Evolutionary conservation across 108 stramenopile genomes (phyloP), one percentile per base, ranked within the genome.

Genomic region (Fistulifera pelliculosa): DNA sequence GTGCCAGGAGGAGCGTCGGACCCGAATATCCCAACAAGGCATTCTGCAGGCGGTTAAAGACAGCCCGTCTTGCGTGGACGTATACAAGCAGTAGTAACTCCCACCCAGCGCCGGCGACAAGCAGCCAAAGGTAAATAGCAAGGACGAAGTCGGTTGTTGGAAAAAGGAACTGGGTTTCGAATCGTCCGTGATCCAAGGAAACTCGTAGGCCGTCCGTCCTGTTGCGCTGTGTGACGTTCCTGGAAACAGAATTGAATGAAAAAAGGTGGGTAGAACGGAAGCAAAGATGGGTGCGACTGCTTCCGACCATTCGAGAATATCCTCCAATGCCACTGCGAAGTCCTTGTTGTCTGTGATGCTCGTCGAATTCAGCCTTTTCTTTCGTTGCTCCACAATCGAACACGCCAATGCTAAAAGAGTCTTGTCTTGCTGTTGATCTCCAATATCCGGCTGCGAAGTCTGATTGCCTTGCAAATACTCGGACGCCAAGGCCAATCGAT

Each of bases 31-130:
- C 89, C 47, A 87, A 48, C 17, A 91, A 49, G 12, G 75, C 65
- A 60, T 82, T 75, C 68, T 75, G 74, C 22, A 91, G 52, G 26
- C 85, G 61, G 68, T 86, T 85, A 62, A 84, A 91, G 85, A 85
- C 21, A 87, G 54, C 10, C 89, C 89, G 63, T 91, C 85, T 0
- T 74, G 67, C 15, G 76, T 75, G 7, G 85, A 85, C 5, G 89
- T 83, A 56, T 85, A 91, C 49, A 91, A 52, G 10, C 83, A 73
- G 69, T 80, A 74, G 60, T 72, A 91, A 66, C 56, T 49, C 15
- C 81, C 81, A 28, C 74, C 65, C 47, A 83, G 45, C 1, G 81
- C 52, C 7, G 66, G 43, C 1, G 72, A 74, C 71, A 77, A 66
- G 42, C 70, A 76, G 12, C 60, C 76, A 31, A 78, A 78, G 31